phyloP scores from a whole-genome alignment of 805 yeast species.

The Ogataea saltuana region DNA sequence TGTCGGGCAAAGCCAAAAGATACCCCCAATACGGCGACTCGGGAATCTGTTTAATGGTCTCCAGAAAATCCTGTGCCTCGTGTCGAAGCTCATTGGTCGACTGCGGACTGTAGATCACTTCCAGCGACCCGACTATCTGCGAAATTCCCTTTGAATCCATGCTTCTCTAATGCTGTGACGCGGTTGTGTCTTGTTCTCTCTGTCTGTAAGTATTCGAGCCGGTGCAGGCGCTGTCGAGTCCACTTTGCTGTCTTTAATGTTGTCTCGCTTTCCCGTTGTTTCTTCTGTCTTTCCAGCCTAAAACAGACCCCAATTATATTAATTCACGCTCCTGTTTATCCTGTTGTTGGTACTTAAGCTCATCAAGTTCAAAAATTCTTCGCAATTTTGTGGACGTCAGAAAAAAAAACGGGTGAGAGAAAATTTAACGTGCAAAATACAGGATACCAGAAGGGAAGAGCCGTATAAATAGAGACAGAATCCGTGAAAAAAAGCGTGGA shows the following conservation, averaged over 20 bases:
- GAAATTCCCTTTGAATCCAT: conserved; percentile 70
- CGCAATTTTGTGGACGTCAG: not conserved
- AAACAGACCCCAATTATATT: not conserved
- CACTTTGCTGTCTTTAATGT: not conserved
- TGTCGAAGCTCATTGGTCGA: conserved; percentile 58
- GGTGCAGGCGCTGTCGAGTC: no score
- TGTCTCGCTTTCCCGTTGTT: not conserved
- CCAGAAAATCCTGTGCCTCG: conserved; percentile 65
- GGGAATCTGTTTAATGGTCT: conserved; percentile 68
- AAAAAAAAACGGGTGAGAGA: not conserved
- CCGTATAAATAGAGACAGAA: no score
- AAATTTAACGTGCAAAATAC: not conserved
- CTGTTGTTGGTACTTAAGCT: not conserved
- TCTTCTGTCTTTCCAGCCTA: not conserved
- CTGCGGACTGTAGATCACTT: conserved; percentile 66
- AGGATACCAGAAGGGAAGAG: no score
- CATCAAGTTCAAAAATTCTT: not conserved
- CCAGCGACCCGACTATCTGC: conserved; percentile 78
- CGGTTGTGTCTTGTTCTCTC: not conserved
- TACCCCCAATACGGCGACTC: conserved; percentile 94
- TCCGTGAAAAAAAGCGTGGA: not conserved
- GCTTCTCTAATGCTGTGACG: not conserved
- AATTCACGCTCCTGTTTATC: not conserved
- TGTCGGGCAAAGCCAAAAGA: conserved; percentile 68
- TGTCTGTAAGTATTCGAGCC: not conserved